Evolutionary conservation across 495 filamentous ascomycete species (phyloP).

Genomic region (Umbilicaria muhlenbergii): DNA sequence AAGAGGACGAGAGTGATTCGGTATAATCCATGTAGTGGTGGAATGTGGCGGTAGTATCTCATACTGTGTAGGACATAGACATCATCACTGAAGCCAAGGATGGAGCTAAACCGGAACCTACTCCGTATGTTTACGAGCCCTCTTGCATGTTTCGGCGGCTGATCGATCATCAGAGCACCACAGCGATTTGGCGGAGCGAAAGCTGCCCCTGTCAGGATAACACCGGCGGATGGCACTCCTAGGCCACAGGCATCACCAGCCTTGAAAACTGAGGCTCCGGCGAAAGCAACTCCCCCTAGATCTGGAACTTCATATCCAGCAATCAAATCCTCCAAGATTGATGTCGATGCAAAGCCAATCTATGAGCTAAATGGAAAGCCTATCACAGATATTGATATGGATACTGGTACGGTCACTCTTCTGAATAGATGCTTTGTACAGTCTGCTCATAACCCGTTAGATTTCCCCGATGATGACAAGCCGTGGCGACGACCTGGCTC

Average conservation of each 20-base stretch:
- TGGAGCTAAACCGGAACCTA: constrained; percentile 52
- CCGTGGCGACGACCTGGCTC: constrained; percentile 95
- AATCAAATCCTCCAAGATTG: constrained; percentile 61
- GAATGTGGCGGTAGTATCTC: not conserved
- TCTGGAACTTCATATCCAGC: constrained; percentile 46
- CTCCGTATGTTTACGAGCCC: constrained; percentile 22
- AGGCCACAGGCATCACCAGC: constrained; percentile 5
- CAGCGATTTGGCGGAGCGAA: constrained; percentile 14
- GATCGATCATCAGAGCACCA: constrained; percentile 18
- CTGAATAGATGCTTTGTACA: constrained; percentile 6
- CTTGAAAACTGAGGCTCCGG: constrained; percentile 19
- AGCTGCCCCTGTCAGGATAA: constrained; percentile 22
- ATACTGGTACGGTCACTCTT: constrained; percentile 16
- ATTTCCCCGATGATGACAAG: constrained; percentile 73
- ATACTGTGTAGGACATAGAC: constrained; percentile 59
- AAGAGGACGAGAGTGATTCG: constrained; percentile 37
- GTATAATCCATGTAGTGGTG: constrained; percentile 20
- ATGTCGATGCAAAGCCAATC: constrained; percentile 68
- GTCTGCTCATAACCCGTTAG: constrained; percentile 14
- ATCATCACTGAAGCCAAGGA: constrained; percentile 85
- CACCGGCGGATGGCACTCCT: constrained; percentile 11
- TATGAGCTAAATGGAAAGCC: constrained; percentile 61
- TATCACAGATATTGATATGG: constrained; percentile 71
- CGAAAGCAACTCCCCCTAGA: constrained; percentile 26
- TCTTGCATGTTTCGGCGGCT: constrained; percentile 23